Percentiles rank a stretch among this genome's conserved stretches.
Evolutionary conservation across 306 rosid species (phyloP).

Genomic region (Dalbergia cultrata): DNA sequence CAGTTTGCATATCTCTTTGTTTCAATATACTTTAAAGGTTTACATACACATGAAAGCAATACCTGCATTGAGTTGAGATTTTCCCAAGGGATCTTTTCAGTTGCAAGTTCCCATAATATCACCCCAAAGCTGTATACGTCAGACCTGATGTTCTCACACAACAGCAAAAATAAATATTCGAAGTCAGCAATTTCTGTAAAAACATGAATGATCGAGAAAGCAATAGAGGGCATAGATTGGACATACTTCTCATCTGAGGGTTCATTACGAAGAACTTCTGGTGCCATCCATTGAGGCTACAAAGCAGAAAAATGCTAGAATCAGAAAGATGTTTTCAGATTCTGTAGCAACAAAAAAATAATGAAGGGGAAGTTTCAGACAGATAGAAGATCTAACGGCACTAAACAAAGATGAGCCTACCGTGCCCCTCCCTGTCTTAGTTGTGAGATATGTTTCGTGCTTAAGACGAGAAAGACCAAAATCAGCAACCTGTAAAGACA

Average conservation of each 20-base stretch:
- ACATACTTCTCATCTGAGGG: slow-evolving; percentile 96
- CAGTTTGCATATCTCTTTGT: slow-evolving; percentile 3
- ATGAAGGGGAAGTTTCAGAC: slow-evolving; percentile 31
- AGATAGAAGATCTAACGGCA: slow-evolving; percentile 13
- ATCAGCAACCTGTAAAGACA: slow-evolving; percentile 82
- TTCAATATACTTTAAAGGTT: slow-evolving; percentile 28
- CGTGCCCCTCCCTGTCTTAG: slow-evolving; percentile 99
- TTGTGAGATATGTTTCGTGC: slow-evolving; percentile 88
- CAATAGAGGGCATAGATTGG: slow-evolving; percentile 26
- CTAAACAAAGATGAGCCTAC: slow-evolving; percentile 47
- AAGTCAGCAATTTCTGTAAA: slow-evolving; percentile 22
- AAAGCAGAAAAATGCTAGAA: slow-evolving; percentile 48
- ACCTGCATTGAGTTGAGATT: slow-evolving; percentile 99
- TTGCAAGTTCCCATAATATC: slow-evolving; percentile 96
- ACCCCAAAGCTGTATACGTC: slow-evolving; percentile 99
- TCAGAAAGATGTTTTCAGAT: slow-evolving; percentile 34
- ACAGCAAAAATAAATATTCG: slow-evolving; percentile 29
- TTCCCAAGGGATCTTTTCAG: slow-evolving; percentile 99
- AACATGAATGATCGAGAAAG: slow-evolving; percentile 32
- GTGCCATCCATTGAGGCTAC: slow-evolving; percentile 99
- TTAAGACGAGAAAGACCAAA: slow-evolving; percentile 98
- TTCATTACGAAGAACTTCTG: slow-evolving; percentile 99
- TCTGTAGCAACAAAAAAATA: slow-evolving; percentile 8
- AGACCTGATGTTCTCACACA: slow-evolving; percentile 71
- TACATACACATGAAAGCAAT: slow-evolving; percentile 51